These are phyloP conservation scores for Russula ochroleuca DNA, from an alignment of 768 basidiomycete genomes.

Conservation along the genomic window DNA sequence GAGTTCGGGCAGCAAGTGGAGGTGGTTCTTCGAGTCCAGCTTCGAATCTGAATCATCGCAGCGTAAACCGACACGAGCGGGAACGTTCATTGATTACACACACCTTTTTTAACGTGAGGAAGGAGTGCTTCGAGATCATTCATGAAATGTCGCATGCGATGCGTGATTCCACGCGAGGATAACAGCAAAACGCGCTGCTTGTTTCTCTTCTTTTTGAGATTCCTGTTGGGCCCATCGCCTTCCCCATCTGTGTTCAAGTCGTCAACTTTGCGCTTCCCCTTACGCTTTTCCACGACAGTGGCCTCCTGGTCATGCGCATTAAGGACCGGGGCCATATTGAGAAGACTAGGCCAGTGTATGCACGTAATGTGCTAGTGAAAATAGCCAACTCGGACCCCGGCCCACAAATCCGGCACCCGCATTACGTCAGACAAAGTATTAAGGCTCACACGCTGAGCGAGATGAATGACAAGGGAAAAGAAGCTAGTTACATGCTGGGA, in stretches of 20 bases:
- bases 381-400: not conserved
- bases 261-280: constrained; percentile 61
- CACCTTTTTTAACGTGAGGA: constrained; percentile 97
- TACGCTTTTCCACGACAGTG: constrained; percentile 34
- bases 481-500: constrained; percentile 1
- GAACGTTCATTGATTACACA: not conserved
- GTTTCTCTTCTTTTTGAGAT: constrained; percentile 64
- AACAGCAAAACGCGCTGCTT: constrained; percentile 94
- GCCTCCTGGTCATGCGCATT: constrained; percentile 60
- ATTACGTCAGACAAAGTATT: constrained; percentile 30
- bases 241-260: constrained; percentile 57
- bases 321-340: constrained; percentile 53
- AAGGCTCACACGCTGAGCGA: not conserved
- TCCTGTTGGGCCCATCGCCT: constrained; percentile 34
- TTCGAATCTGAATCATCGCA: constrained; percentile 71
- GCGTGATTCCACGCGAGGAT: constrained; percentile 90
- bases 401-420: not conserved
- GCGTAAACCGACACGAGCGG: not conserved
- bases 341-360: not conserved
- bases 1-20: constrained; percentile 89
- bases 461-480: not conserved
- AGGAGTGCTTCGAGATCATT: constrained; percentile 85
- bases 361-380: not conserved
- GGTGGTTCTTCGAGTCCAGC: constrained; percentile 92
- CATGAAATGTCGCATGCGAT: constrained; percentile 97